Conservation (phyloP, 768 basidiomycete genomes). For the Phanerodontia chrysosporium region DNA sequence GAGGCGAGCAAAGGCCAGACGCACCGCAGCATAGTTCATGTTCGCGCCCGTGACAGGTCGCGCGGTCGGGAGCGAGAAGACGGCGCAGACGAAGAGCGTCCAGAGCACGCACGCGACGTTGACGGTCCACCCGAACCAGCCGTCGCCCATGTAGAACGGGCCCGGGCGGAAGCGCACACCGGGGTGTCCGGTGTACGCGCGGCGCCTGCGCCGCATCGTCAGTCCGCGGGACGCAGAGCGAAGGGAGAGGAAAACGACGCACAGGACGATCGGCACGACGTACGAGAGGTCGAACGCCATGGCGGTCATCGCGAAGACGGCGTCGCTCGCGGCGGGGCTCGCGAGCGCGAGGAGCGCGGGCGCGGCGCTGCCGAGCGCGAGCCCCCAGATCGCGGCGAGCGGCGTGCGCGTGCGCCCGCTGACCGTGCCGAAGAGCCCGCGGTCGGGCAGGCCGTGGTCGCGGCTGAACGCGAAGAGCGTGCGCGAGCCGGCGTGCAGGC, state of each 20-base stretch:
- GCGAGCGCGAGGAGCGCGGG: constrained; percentile 75
- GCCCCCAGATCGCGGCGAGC: constrained; percentile 72
- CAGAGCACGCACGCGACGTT: constrained; percentile 62
- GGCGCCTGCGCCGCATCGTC: constrained; percentile 34
- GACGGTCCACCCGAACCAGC: constrained; percentile 52
- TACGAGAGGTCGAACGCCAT: constrained; percentile 78
- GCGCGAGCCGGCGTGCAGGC: constrained; percentile 10
- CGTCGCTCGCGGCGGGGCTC: constrained; percentile 70
- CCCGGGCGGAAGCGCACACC: constrained; percentile 84
- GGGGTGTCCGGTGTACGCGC: constrained; percentile 65
- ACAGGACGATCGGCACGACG: constrained; percentile 74
- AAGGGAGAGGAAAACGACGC: constrained; percentile 13
- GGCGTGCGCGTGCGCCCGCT: constrained; percentile 65
- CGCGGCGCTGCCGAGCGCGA: constrained; percentile 59
- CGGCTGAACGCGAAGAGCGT: constrained; percentile 11
- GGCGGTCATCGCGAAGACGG: constrained; percentile 77
- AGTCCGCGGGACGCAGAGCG: background rate
- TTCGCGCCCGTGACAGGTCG: constrained; percentile 63
- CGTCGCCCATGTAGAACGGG: constrained; percentile 79
- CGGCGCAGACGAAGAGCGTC: constrained; percentile 63
- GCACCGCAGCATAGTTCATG: constrained; percentile 80
- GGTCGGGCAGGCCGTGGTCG: constrained; percentile 61
- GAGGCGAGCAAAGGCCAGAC: constrained; percentile 16
- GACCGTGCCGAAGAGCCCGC: constrained; percentile 69
- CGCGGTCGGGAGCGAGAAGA: constrained; percentile 69